Conservation (phyloP, 805 yeast species). For the Ogataea salicorniae region DNA sequence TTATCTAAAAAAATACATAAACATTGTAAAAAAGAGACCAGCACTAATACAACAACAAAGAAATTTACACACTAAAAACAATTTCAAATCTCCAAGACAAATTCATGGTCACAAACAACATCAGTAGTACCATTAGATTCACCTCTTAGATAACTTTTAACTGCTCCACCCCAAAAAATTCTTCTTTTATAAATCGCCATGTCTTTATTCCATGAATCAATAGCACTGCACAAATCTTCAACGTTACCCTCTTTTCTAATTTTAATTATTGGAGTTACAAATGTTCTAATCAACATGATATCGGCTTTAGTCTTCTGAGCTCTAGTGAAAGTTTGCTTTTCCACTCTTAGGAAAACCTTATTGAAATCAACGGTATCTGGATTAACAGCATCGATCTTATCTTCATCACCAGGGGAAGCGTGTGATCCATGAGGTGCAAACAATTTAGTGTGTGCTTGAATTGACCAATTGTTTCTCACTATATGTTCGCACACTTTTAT, state of each 20-base stretch:
- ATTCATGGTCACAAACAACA: slow-evolving; percentile 18
- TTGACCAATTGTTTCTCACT: slow-evolving; percentile 64
- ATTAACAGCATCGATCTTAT: slow-evolving; percentile 31
- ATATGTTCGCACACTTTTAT: slow-evolving; percentile 50
- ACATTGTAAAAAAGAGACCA: too few relatives aligned
- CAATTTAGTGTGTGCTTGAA: slow-evolving; percentile 55
- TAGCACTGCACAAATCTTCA: slow-evolving; percentile 55
- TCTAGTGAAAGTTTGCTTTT: slow-evolving; percentile 52
- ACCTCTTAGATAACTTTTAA: slow-evolving; percentile 35
- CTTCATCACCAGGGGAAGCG: slow-evolving; percentile 30
- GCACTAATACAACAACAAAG: too few relatives aligned
- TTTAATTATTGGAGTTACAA: slow-evolving; percentile 45
- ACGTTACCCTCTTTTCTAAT: slow-evolving; percentile 39
- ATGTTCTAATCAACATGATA: slow-evolving; percentile 53
- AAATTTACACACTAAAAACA: too few relatives aligned
- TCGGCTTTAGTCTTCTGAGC: slow-evolving; percentile 43
- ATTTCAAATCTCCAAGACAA: slow-evolving; percentile 2
- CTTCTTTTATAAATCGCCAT: slow-evolving; percentile 59
- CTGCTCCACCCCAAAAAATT: slow-evolving; percentile 68
- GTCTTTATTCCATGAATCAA: slow-evolving; percentile 55
- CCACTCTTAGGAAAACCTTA: slow-evolving; percentile 52
- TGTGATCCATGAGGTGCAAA: slow-evolving; percentile 44
- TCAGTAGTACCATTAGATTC: slow-evolving; percentile 33
- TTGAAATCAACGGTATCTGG: slow-evolving; percentile 36
- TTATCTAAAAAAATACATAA: too few relatives aligned